These are phyloP conservation scores for Nitzschia palea DNA, from an alignment of 108 stramenopile genomes.

Conservation along the genomic window DNA sequence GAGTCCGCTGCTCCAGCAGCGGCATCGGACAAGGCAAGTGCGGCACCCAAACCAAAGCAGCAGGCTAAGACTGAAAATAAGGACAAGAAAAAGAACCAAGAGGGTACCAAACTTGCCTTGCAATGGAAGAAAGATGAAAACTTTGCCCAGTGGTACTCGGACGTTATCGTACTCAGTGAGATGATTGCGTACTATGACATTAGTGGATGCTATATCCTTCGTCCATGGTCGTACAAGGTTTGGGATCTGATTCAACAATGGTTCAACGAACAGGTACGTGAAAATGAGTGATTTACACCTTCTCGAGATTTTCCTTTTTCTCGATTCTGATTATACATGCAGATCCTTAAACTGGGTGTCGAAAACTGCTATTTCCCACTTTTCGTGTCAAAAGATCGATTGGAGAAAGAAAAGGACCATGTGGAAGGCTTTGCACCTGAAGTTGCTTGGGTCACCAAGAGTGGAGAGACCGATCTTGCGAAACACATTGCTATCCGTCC, in stretches of 20 bases:
- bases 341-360: slow-evolving; percentile 86
- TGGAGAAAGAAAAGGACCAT: slow-evolving; percentile 98
- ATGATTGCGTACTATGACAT: slow-evolving; percentile 99
- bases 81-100: slow-evolving; percentile 61
- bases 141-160: slow-evolving; percentile 96
- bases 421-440: slow-evolving; percentile 99
- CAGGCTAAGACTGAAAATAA: slow-evolving; percentile 18
- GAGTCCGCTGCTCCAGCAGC: slow-evolving; percentile 22
- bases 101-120: slow-evolving; percentile 78
- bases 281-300: no score
- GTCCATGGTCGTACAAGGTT: slow-evolving; percentile 98
- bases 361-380: slow-evolving; percentile 98
- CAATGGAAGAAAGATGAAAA: slow-evolving; percentile 93
- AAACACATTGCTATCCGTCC: slow-evolving; percentile 98
- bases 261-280: slow-evolving; percentile 81
- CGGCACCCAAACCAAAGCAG: slow-evolving; percentile 10
- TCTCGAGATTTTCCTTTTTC: neutral
- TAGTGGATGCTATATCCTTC: slow-evolving; percentile 98
- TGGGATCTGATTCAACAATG: slow-evolving; percentile 98
- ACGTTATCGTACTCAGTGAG: slow-evolving; percentile 96
- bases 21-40: slow-evolving; percentile 1
- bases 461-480: slow-evolving; percentile 87
- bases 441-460: slow-evolving; percentile 96
- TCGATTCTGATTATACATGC: slow-evolving; percentile 9
- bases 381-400: slow-evolving; percentile 91